Percentiles rank a stretch among this genome's conserved stretches.
phyloP scores from a whole-genome alignment of 1,139 yeast genomes.

The Tardiomyces blankii region DNA sequence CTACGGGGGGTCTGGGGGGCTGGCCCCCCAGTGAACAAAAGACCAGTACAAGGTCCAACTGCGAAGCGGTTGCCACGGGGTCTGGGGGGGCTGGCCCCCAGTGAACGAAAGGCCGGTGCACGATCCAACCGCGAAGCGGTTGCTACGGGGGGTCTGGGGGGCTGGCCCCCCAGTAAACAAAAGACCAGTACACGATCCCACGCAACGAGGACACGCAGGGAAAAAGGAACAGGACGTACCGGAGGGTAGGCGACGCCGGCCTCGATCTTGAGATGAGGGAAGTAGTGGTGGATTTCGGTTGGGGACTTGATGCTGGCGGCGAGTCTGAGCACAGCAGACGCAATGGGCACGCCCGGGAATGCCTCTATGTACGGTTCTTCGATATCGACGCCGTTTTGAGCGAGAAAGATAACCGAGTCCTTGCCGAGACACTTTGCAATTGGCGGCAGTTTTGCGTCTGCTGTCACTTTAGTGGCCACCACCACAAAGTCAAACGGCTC shows the following conservation, averaged over 20 bases:
- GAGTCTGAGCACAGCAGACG: conserved; percentile 12
- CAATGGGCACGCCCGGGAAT: conserved; percentile 12
- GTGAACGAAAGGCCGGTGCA: too few species aligned
- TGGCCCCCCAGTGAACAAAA: too few species aligned
- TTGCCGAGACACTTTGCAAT: conserved; percentile 9
- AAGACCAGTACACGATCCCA: too few species aligned
- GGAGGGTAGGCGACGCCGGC: conserved; percentile 7
- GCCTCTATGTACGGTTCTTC: conserved; percentile 12
- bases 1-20: too few species aligned
- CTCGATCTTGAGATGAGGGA: conserved; percentile 3
- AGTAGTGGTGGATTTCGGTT: conserved; percentile 6
- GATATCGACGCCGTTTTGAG: conserved; percentile 18
- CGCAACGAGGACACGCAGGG: too few species aligned
- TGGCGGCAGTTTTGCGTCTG: conserved; percentile 8
- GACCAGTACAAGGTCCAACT: too few species aligned
- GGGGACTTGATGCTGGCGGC: conserved; percentile 9
- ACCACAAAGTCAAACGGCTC: conserved; percentile 13
- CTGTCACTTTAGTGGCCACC: conserved; percentile 12
- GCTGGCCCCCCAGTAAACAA: too few species aligned
- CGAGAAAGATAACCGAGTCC: conserved; percentile 10
- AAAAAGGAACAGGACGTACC: neutral
- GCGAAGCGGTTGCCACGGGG: too few species aligned
- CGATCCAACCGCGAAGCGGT: too few species aligned
- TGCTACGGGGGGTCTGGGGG: too few species aligned
- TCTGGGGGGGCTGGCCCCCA: too few species aligned